phyloP scores from a whole-genome alignment of 2,329 filamentous ascomycete species.

The Aureobasidium sp. region DNA sequence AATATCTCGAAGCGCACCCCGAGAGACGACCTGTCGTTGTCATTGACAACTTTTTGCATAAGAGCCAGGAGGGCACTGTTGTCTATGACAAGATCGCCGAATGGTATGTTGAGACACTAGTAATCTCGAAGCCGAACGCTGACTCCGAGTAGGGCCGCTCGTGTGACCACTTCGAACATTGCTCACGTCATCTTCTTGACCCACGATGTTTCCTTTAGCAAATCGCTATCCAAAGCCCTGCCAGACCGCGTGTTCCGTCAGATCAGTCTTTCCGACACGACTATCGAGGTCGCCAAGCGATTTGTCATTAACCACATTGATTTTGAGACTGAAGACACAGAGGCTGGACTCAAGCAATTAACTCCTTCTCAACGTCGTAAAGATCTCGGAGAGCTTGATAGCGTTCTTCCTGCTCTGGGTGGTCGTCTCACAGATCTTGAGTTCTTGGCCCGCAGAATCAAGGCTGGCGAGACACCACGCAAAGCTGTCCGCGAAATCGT shows the following conservation, averaged over 20 bases:
- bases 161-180: slow-evolving; percentile 74
- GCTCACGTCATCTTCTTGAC: slow-evolving; percentile 94
- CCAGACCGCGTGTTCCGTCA: slow-evolving; percentile 87
- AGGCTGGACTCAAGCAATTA: slow-evolving; percentile 33
- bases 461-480: slow-evolving; percentile 72
- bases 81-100: slow-evolving; percentile 56
- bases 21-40: slow-evolving; percentile 75
- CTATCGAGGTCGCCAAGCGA: slow-evolving; percentile 71
- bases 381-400: slow-evolving; percentile 65
- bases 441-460: slow-evolving; percentile 82
- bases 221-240: slow-evolving; percentile 75
- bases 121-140: background rate
- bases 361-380: slow-evolving; percentile 39
- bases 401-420: slow-evolving; percentile 71
- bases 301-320: slow-evolving; percentile 81
- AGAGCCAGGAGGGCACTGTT: slow-evolving; percentile 43
- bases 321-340: slow-evolving; percentile 32
- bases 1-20: slow-evolving; percentile 82
- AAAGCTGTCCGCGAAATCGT: slow-evolving; percentile 82
- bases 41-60: slow-evolving; percentile 86
- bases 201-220: slow-evolving; percentile 78
- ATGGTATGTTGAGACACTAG: slow-evolving; percentile 39
- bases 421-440: slow-evolving; percentile 94
- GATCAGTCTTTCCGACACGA: slow-evolving; percentile 76
- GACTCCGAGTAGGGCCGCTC: slow-evolving; percentile 46